Evolutionary conservation across 805 yeast species (phyloP).

Genomic region (Yarrowia osloensis): DNA sequence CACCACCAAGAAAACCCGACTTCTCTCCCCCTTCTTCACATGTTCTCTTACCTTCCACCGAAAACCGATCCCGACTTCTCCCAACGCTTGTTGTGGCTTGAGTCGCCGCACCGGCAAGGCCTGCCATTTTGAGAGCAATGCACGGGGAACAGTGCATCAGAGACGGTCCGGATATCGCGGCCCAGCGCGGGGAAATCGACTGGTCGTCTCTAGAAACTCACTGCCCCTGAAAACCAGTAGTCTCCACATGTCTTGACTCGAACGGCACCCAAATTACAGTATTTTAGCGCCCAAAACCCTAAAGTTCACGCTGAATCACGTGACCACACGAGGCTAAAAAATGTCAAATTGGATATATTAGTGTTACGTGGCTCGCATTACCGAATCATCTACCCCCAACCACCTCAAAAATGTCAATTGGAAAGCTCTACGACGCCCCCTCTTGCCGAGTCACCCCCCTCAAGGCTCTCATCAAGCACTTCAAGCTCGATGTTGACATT

Average conservation of each 20-base stretch:
- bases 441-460: conserved; percentile 34
- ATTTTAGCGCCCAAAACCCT: background rate
- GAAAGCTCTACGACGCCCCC: conserved; percentile 29
- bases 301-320: background rate
- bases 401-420: conserved; percentile 26
- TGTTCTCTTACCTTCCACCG: conserved; percentile 1
- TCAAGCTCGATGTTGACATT: conserved; percentile 59
- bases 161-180: background rate
- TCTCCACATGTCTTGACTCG: background rate
- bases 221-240: background rate
- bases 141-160: background rate
- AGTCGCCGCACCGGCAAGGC: background rate
- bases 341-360: background rate
- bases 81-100: conserved; percentile 16
- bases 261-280: background rate
- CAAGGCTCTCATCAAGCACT: conserved; percentile 50
- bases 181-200: background rate
- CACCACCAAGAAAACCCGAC: background rate
- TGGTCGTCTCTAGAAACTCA: background rate
- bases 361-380: background rate
- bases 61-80: background rate
- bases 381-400: background rate
- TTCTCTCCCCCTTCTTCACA: background rate
- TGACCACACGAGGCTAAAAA: background rate
- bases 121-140: background rate